These are phyloP conservation scores for Tephrocybe sp. DNA, from an alignment of 768 basidiomycete genomes.

Conservation along the genomic window DNA sequence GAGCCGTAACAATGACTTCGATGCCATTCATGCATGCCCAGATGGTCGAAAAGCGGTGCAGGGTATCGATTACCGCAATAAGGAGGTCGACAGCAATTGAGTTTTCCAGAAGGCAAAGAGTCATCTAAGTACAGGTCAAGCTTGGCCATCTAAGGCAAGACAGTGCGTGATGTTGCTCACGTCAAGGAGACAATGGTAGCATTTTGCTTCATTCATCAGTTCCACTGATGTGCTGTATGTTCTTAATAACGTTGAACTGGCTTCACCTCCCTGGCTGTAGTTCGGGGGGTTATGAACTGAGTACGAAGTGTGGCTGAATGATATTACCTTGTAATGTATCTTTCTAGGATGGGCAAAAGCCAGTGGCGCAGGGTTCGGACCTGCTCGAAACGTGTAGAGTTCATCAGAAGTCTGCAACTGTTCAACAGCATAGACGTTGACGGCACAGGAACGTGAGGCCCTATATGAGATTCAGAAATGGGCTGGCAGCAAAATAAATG, in stretches of 20 bases:
- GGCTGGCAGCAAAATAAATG: background rate
- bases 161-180: constrained; percentile 35
- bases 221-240: constrained; percentile 59
- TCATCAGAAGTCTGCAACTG: constrained; percentile 46
- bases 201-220: constrained; percentile 60
- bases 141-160: background rate
- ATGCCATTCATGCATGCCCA: constrained; percentile 76
- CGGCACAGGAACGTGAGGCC: constrained; percentile 20
- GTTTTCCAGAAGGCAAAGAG: constrained; percentile 52
- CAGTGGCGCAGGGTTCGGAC: constrained; percentile 68
- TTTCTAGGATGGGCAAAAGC: constrained; percentile 71
- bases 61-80: constrained; percentile 63
- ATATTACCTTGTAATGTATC: constrained; percentile 49
- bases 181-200: constrained; percentile 69
- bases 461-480: constrained; percentile 27
- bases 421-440: constrained; percentile 40
- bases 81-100: constrained; percentile 53
- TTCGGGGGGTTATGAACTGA: background rate
- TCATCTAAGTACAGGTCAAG: constrained; percentile 40
- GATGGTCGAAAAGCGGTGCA: constrained; percentile 69
- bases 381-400: constrained; percentile 73
- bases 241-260: constrained; percentile 39
- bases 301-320: background rate
- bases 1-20: constrained; percentile 54
- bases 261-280: constrained; percentile 23